phyloP scores from a whole-genome alignment of 106 monocot genomes.

The Dioscorea alata region DNA sequence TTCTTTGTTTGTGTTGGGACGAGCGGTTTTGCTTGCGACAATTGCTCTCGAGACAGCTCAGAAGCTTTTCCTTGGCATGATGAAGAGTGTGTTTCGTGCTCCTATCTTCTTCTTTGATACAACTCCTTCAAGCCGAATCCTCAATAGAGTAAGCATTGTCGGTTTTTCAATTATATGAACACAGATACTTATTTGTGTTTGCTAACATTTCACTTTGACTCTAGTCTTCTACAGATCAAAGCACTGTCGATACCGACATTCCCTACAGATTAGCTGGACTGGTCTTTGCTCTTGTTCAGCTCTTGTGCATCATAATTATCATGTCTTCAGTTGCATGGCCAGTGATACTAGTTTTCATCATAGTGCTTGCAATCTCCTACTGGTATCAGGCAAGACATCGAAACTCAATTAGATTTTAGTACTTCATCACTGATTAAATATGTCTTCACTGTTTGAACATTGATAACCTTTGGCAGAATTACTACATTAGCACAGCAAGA shows the following conservation, averaged over 20 bases:
- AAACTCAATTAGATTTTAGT: not conserved
- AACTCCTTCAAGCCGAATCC: constrained; percentile 75
- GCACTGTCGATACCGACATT: constrained; percentile 77
- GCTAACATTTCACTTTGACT: not conserved
- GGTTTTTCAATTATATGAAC: not conserved
- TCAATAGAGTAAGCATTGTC: constrained; percentile 56
- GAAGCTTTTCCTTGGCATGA: constrained; percentile 60
- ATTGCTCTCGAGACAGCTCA: constrained; percentile 73
- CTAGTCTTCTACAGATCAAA: constrained; percentile 83
- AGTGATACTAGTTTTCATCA: constrained; percentile 53
- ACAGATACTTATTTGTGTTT: too few species aligned
- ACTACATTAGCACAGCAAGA: constrained; percentile 82
- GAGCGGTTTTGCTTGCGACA: constrained; percentile 67
- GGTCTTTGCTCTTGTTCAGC: constrained; percentile 80
- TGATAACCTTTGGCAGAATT: constrained; percentile 44
- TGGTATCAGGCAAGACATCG: constrained; percentile 69
- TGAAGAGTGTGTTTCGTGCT: constrained; percentile 47
- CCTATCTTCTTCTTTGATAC: constrained; percentile 71
- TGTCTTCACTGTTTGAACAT: not conserved
- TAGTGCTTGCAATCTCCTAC: constrained; percentile 47
- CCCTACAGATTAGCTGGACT: constrained; percentile 85
- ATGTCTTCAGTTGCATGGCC: constrained; percentile 83
- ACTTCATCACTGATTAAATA: not conserved
- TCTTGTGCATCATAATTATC: constrained; percentile 65
- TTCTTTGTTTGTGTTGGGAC: constrained; percentile 67